Evolutionary conservation across 2,329 filamentous ascomycete species (phyloP), one percentile per base, ranked within the genome.

Genomic region (Trichocomaceae sp.): DNA sequence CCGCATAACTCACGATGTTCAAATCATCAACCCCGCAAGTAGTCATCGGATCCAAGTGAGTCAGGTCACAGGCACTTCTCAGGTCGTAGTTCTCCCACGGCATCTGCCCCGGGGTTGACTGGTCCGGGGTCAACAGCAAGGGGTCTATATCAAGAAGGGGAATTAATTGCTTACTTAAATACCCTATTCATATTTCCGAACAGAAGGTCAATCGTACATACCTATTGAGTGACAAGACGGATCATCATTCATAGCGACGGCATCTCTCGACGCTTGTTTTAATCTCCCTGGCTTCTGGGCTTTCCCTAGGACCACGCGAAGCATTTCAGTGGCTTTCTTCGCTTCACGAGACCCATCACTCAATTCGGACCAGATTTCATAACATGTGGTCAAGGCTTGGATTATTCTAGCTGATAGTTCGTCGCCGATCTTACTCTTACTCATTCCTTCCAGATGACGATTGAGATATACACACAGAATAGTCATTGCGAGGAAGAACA

Each of bases 401-500:
- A 46, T 37, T 13, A 42, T 54, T 23, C 50, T 50, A 8, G 42
- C 8, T 4, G 33, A 19, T 22, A 23, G 20, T 13, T 54, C 41
- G 15, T 50, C 42, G 20, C 31, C 35, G n/a, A 33, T 22, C 12
- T 12, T 39, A 2, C 17, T 45, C 20, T 20, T 50, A 19, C 29
- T 44, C 9, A 9, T 46, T 3, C 9, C 20, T 33, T 47, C 22
- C 22, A 47, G 4, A 10, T 20, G 23, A 10, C 37, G 31, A 17
- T 57, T 42, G 15, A 57, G 22, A 22, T 57, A 47, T 8, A 54
- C 51, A 19, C 51, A 57, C 20, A 57, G n/a, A 9, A 57, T 51
- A 13, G 52, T 57, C 31, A 39, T 31, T 19, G 55, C 55, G 17
- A 57, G 33, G 5, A 50, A 44, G 17, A 54, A 54, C 5, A 54